Conservation (phyloP, 768 basidiomycete species). For the Naganishia friedmannii region DNA sequence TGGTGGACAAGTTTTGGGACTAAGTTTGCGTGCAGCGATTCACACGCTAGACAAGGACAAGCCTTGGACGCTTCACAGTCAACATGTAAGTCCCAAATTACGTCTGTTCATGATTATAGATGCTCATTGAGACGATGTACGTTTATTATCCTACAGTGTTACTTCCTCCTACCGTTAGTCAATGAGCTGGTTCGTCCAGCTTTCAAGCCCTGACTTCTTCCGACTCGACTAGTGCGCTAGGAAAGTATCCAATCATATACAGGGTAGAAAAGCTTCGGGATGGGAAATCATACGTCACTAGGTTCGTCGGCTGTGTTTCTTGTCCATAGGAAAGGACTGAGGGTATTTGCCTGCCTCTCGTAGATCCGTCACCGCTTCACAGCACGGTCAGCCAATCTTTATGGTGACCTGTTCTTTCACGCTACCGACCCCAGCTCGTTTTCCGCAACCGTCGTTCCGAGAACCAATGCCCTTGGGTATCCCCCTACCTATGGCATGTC, state of each 20-base stretch:
- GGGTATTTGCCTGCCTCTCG: background rate
- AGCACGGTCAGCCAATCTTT: slow-evolving; percentile 46
- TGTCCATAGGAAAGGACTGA: background rate
- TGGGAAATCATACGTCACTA: slow-evolving; percentile 39
- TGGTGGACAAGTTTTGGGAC: slow-evolving; percentile 52
- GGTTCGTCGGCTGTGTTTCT: slow-evolving; percentile 12
- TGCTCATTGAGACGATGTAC: background rate
- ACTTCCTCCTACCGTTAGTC: slow-evolving; percentile 43
- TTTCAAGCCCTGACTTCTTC: background rate
- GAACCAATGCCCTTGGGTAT: slow-evolving; percentile 31
- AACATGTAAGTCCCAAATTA: slow-evolving; percentile 35
- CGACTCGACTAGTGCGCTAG: slow-evolving; percentile 28
- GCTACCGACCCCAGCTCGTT: slow-evolving; percentile 33
- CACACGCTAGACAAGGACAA: slow-evolving; percentile 36
- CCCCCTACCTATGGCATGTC: slow-evolving; percentile 42
- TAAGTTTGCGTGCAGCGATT: slow-evolving; percentile 44
- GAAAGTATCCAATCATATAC: slow-evolving; percentile 41
- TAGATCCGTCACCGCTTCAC: slow-evolving; percentile 47
- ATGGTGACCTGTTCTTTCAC: slow-evolving; percentile 47
- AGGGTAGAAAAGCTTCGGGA: slow-evolving; percentile 46
- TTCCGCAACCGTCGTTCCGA: slow-evolving; percentile 27
- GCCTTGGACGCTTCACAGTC: slow-evolving; percentile 40
- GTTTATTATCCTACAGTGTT: slow-evolving; percentile 33
- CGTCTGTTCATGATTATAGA: too few species aligned
- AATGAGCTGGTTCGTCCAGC: background rate